phyloP scores from a whole-genome alignment of 805 yeast species.

The Hanseniaspora lachancei region DNA sequence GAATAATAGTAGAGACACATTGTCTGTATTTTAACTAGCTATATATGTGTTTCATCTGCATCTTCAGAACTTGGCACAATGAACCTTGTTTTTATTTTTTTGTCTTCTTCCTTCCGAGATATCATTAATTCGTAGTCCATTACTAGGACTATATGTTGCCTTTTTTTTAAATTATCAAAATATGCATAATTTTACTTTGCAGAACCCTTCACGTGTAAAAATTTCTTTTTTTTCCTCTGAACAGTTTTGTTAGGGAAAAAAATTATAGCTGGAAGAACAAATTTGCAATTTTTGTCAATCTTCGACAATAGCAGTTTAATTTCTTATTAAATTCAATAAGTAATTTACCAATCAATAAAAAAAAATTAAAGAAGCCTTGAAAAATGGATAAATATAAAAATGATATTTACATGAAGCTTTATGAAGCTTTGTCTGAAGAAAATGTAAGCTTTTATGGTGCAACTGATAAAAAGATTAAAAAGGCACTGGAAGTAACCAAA shows the following conservation, averaged over 20 bases:
- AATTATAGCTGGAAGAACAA: background rate
- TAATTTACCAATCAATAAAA: background rate
- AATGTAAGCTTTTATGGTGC: conserved; percentile 68
- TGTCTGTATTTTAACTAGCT: too few relatives aligned
- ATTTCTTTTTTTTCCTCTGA: background rate
- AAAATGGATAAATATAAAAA: background rate
- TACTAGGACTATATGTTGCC: too few relatives aligned
- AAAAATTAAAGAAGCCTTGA: background rate
- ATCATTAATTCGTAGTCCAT: too few relatives aligned
- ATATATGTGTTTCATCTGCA: too few relatives aligned
- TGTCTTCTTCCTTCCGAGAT: too few relatives aligned
- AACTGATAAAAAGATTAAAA: conserved; percentile 37
- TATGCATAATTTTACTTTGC: background rate
- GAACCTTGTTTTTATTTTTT: too few relatives aligned
- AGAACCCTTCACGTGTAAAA: background rate
- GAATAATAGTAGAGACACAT: too few relatives aligned
- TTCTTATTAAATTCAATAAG: background rate
- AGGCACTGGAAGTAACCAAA: conserved; percentile 31
- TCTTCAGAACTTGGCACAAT: too few relatives aligned
- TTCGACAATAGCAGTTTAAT: background rate
- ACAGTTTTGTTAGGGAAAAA: background rate
- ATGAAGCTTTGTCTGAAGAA: conserved; percentile 48
- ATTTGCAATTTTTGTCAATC: background rate
- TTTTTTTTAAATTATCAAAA: background rate
- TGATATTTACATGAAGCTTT: conserved; percentile 1